A percentile compares a stretch with the other conserved stretches of the same genome.
These are phyloP conservation scores for Globisporangium cystogenes DNA, from an alignment of 352 stramenopile species.

Conservation along the genomic window DNA sequence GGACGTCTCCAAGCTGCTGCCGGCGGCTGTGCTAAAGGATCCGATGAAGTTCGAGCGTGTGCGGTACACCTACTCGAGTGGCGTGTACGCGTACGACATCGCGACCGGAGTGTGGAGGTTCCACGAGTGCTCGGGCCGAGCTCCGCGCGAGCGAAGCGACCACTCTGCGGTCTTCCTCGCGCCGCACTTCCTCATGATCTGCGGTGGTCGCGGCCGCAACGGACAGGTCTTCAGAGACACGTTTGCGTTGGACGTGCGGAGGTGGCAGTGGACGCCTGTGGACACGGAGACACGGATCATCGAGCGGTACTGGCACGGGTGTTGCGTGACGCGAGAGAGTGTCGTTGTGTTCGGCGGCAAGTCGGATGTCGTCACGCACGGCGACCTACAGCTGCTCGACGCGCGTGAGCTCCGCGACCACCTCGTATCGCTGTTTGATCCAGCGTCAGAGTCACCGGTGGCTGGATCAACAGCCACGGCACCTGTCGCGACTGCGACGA, in stretches of 20 bases:
- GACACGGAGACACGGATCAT: slow-evolving; percentile 19
- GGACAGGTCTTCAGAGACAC: slow-evolving; percentile 43
- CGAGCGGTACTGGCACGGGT: slow-evolving; percentile 41
- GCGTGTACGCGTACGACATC: slow-evolving; percentile 48
- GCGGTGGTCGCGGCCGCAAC: slow-evolving; percentile 51
- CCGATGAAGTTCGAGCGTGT: slow-evolving; percentile 48
- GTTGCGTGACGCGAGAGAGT: slow-evolving; percentile 26
- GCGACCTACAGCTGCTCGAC: slow-evolving; percentile 39
- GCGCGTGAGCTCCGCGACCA: neutral
- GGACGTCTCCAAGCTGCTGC: slow-evolving; percentile 40
- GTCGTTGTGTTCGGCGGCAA: slow-evolving; percentile 66
- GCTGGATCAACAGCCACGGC: slow-evolving; percentile 5
- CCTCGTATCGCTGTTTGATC: neutral
- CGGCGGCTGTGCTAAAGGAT: slow-evolving; percentile 21
- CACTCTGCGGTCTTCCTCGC: slow-evolving; percentile 49
- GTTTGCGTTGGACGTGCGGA: slow-evolving; percentile 35
- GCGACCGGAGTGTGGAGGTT: slow-evolving; percentile 27
- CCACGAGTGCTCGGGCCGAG: slow-evolving; percentile 25
- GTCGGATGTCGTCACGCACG: slow-evolving; percentile 42
- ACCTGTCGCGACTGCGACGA: neutral
- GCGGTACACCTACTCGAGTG: slow-evolving; percentile 56
- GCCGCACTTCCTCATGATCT: slow-evolving; percentile 39
- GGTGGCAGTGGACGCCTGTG: slow-evolving; percentile 45
- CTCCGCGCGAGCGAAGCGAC: slow-evolving; percentile 42
- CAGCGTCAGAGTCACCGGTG: neutral